phyloP scores from a whole-genome alignment of 495 filamentous ascomycete species.

The Hyaloscypha variabilis region DNA sequence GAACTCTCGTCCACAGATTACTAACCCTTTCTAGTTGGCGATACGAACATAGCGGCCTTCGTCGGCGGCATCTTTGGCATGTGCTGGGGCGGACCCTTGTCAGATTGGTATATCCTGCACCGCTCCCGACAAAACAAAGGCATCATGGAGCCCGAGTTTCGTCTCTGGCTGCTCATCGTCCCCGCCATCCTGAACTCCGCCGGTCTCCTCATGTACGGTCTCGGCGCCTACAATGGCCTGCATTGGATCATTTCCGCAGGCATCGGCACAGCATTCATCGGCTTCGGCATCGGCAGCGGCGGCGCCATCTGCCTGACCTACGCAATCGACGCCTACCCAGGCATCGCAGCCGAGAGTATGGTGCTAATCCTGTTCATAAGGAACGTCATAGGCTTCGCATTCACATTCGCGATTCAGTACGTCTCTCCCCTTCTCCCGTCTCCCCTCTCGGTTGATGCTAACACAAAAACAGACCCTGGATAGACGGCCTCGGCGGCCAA shows the following conservation, averaged over 20 bases:
- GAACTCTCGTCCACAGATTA: background rate
- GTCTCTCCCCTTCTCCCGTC: background rate
- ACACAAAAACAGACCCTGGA: conserved; percentile 12
- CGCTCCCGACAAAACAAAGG: conserved; percentile 44
- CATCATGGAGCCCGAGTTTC: conserved; percentile 44
- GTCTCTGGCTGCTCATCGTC: conserved; percentile 18
- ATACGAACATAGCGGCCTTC: conserved; percentile 43
- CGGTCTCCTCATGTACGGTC: conserved; percentile 22
- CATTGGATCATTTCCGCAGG: conserved; percentile 20
- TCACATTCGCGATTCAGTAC: conserved; percentile 25
- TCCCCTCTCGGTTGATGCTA: background rate
- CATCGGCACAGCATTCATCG: conserved; percentile 20
- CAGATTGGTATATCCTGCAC: conserved; percentile 43
- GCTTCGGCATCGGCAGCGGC: conserved; percentile 18
- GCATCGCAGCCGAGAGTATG: conserved; percentile 18
- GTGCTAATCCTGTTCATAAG: conserved; percentile 19
- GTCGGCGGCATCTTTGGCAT: conserved; percentile 43
- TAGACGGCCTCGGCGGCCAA: conserved; percentile 18
- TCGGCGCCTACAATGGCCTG: conserved; percentile 13
- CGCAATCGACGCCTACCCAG: conserved; percentile 20
- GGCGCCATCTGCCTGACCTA: conserved; percentile 22
- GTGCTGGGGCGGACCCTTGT: conserved; percentile 40
- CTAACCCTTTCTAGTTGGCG: conserved; percentile 30
- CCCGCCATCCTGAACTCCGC: conserved; percentile 16
- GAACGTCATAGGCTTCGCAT: conserved; percentile 15